Base-by-base conservation (phyloP, 225 moss, liverwort and hornwort genomes). In the Sphagnum tenellum region DNA sequence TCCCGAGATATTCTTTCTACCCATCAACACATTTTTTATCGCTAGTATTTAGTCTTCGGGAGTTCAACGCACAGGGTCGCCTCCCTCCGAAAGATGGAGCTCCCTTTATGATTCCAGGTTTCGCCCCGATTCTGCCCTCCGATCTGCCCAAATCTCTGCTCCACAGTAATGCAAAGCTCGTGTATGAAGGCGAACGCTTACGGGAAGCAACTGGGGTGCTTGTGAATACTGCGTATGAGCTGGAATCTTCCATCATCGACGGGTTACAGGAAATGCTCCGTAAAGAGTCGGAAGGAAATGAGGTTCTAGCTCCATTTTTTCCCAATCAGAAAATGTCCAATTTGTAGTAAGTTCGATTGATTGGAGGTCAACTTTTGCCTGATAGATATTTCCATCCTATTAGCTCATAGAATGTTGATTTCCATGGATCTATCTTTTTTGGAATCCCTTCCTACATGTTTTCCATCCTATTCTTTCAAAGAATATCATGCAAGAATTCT, bases 71-170 rank as follows among this genome's bases (percentile, higher is more conserved):
- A 7, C 74, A 77, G 65, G 78, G 73, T 8, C 2, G 52, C 9
- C 68, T 80, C 46, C 83, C 83, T 51, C 45, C 59, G 9, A 44
- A 4, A 0, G 71, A 62, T 45, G 70, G 64, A 3, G 29, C 56
- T 4, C 65, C 74, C 5, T 3, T 79, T n/a, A 4, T 13, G 11
- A 62, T 83, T 46, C 70, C 77, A 44, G 70, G 70, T 49, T 83
- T 83, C 3, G 79, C 83, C 0, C 70, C 79, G 0, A 65, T 83
- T 14, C 59, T 59, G 46, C 77, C 79, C 0, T 61, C 4, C 46
- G 79, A 83, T 53, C 45, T 83, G 74, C 79, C 83, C 53, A 77
- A 79, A 12, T 80, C 83, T 50, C 79, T 77, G 45, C 76, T 72
- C 0, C n/a, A 5, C 1, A 53, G 66, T 56, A 9, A 0, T 2